A percentile compares a stretch with the other conserved stretches of the same genome.
Conservation (phyloP, 1,284 basidiomycete genomes). For the Cutaneotrichosporon sp. region DNA sequence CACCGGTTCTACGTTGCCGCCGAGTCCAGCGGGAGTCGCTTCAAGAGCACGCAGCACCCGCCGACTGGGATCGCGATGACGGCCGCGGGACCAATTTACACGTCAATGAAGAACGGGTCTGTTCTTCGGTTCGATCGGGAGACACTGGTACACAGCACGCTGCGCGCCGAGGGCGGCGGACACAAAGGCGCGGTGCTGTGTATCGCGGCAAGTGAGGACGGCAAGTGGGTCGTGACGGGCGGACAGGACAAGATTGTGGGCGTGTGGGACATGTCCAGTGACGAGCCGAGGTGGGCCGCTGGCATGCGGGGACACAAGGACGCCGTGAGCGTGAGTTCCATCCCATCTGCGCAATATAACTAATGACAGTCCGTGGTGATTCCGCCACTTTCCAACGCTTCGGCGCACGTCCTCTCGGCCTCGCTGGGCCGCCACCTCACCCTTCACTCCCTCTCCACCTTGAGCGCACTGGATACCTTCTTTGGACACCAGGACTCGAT, state of each 20-base stretch:
- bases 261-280: slow-evolving; percentile 72
- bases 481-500: slow-evolving; percentile 96
- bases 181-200: slow-evolving; percentile 83
- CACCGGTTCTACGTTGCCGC: slow-evolving; percentile 55
- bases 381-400: slow-evolving; percentile 65
- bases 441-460: slow-evolving; percentile 78
- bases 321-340: slow-evolving; percentile 68
- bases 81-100: slow-evolving; percentile 38
- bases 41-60: slow-evolving; percentile 18
- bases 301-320: slow-evolving; percentile 83
- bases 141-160: slow-evolving; percentile 31
- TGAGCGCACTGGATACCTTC: slow-evolving; percentile 93
- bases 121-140: slow-evolving; percentile 67
- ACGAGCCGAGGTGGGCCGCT: slow-evolving; percentile 68
- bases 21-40: not conserved
- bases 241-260: slow-evolving; percentile 78
- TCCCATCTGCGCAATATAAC: not conserved
- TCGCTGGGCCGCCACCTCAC: slow-evolving; percentile 91
- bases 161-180: slow-evolving; percentile 59
- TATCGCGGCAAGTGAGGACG: slow-evolving; percentile 81
- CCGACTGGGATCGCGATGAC: slow-evolving; percentile 23
- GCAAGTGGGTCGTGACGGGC: slow-evolving; percentile 77
- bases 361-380: slow-evolving; percentile 67
- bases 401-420: slow-evolving; percentile 78
- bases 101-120: slow-evolving; percentile 78